Evolutionary conservation across 768 basidiomycete species (phyloP), one percentile per base, ranked within the genome.

Genomic region (Lentinus brumalis): DNA sequence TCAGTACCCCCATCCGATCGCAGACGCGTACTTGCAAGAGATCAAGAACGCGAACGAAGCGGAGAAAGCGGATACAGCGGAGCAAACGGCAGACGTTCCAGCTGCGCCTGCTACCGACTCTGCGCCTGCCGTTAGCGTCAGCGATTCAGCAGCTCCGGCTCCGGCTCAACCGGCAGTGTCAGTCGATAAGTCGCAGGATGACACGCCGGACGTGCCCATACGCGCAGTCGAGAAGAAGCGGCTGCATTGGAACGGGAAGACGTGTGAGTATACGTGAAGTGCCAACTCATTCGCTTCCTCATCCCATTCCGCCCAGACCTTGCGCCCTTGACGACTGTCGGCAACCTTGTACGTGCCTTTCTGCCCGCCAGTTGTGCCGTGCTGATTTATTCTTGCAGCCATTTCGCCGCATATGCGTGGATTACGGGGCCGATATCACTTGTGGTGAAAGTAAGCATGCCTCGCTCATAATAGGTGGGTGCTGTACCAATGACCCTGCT

Each of bases 271-370:
- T 21, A n/a, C 30, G n/a, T 41, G 12, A 53, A 30, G 12, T 16
- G 11, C 40, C 10, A n/a, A 45, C 30, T 52, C 45, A 38, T 55
- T 44, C 42, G 21, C 15, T 38, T 16, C 30, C 42, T 78, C 75
- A 78, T 63, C 71, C 81, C 46, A 77, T 79, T 15, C 29, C 15
- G 66, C 26, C 46, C 54, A 84, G 83, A 89, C 71, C 78, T 89
- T 6, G 87, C 87, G 3, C 96, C 96, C 2, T 75, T 98, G 18
- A 98, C 96, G 0, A 98, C 96, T 0, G 94, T 96, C 41, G 96
- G 96, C 14, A 98, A 99, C 69, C 74, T 98, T 71, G 95, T 94
- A 70, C 49, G 84, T 75, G 21, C 26, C 4, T 53, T 12, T 31
- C 29, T 18, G 39, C 53, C 35, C 9, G 10, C 31, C 3, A 47